Conservation (phyloP, 2,329 filamentous ascomycete genomes). For the Sphaerulina vaccinii region DNA sequence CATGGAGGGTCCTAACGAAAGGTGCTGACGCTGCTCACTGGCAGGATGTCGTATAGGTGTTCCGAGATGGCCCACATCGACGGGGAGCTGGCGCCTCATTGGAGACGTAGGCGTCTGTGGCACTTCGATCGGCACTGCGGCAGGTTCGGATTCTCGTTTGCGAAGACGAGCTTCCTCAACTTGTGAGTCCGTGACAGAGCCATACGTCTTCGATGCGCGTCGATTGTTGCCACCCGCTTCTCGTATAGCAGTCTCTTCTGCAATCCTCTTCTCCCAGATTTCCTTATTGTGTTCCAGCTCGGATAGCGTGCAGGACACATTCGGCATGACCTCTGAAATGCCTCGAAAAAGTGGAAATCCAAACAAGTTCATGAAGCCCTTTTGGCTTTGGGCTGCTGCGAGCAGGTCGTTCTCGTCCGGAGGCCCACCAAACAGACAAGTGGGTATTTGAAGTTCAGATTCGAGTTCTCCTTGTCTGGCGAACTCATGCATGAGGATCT, state of each 20-base stretch:
- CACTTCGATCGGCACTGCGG: slow-evolving; percentile 23
- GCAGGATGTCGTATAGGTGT: slow-evolving; percentile 26
- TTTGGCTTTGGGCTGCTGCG: slow-evolving; percentile 81
- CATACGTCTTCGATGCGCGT: slow-evolving; percentile 30
- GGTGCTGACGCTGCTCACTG: slow-evolving; percentile 29
- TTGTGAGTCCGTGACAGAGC: slow-evolving; percentile 33
- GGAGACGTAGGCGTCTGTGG: slow-evolving; percentile 27
- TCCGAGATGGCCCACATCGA: slow-evolving; percentile 15
- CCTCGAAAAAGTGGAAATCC: slow-evolving; percentile 88
- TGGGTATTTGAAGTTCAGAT: slow-evolving; percentile 78
- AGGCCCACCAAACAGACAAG: slow-evolving; percentile 76
- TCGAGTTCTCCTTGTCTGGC: slow-evolving; percentile 92
- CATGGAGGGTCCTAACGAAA: slow-evolving; percentile 21
- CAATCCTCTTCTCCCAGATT: slow-evolving; percentile 68
- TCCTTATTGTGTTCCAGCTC: slow-evolving; percentile 76
- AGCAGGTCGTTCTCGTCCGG: slow-evolving; percentile 79
- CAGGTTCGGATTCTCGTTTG: slow-evolving; percentile 33
- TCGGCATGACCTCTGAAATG: slow-evolving; percentile 80
- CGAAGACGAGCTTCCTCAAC: slow-evolving; percentile 34
- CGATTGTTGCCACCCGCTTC: slow-evolving; percentile 26
- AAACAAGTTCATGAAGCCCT: slow-evolving; percentile 96
- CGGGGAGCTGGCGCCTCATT: slow-evolving; percentile 21
- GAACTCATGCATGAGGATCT: slow-evolving; percentile 93
- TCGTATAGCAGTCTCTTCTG: slow-evolving; percentile 58
- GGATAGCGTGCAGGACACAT: slow-evolving; percentile 77